A percentile compares a stretch with the other conserved stretches of the same genome.
These are phyloP conservation scores for Phytophthora sp. DNA, from an alignment of 352 stramenopile species.

Conservation along the genomic window DNA sequence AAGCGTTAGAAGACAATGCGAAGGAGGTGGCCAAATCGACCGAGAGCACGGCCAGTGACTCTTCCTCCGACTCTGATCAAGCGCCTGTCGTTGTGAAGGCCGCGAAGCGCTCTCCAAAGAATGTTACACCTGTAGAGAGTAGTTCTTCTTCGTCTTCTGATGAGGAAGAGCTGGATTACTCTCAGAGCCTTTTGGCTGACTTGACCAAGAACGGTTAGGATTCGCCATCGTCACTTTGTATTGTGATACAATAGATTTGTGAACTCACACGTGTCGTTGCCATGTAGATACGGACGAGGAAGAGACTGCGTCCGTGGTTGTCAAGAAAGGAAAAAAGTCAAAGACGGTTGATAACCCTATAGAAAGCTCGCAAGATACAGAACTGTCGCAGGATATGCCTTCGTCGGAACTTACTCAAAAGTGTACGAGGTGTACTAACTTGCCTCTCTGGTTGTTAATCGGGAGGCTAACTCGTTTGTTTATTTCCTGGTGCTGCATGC, in stretches of 20 bases:
- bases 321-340: constrained; percentile 35
- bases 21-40: constrained; percentile 35
- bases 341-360: constrained; percentile 31
- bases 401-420: constrained; percentile 56
- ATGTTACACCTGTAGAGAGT: constrained; percentile 24
- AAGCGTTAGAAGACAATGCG: constrained; percentile 27
- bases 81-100: constrained; percentile 10
- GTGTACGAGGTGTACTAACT: constrained; percentile 38
- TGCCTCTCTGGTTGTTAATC: neutral
- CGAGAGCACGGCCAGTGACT: constrained; percentile 31
- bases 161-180: constrained; percentile 78
- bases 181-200: constrained; percentile 74
- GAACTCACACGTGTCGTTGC: constrained; percentile 21
- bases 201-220: constrained; percentile 71
- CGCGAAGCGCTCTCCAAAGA: constrained; percentile 25
- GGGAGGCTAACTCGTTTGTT: neutral
- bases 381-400: constrained; percentile 54
- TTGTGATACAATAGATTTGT: constrained; percentile 23
- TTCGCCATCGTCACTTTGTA: constrained; percentile 12
- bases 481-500: too few relatives aligned
- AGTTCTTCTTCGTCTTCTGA: constrained; percentile 48
- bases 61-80: constrained; percentile 36
- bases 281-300: constrained; percentile 40
- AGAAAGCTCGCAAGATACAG: constrained; percentile 49
- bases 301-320: constrained; percentile 11